These are phyloP conservation scores for Teratosphaeria nubilosa DNA, from an alignment of 2,329 filamentous ascomycete species.

Conservation along the genomic window DNA sequence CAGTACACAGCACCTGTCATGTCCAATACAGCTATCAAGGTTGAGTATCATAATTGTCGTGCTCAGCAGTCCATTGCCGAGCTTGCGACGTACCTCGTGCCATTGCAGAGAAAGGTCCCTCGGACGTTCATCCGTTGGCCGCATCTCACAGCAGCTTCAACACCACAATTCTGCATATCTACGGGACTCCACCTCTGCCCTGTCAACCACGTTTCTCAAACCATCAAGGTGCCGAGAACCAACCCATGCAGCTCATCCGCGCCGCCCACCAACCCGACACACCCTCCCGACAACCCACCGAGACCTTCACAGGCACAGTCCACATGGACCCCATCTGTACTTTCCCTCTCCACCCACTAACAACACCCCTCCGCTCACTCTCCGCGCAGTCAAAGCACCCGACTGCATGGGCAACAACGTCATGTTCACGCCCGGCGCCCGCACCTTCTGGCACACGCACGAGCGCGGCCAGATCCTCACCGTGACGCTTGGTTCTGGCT, in stretches of 20 bases:
- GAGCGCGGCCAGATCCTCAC: conserved; percentile 35
- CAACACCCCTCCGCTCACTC: background rate
- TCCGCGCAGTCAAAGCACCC: conserved; percentile 13
- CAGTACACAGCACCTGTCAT: no score
- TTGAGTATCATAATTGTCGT: background rate
- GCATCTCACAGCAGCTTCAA: background rate
- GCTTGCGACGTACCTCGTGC: background rate
- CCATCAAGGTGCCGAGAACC: background rate
- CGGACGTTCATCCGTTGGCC: background rate
- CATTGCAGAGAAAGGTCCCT: background rate
- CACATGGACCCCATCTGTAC: conserved; percentile 21
- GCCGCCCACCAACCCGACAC: conserved; percentile 18
- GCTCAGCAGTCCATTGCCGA: background rate
- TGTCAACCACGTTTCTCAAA: background rate
- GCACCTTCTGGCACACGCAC: conserved; percentile 38
- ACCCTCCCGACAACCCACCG: conserved; percentile 17
- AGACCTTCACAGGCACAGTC: conserved; percentile 20
- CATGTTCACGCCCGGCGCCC: conserved; percentile 34
- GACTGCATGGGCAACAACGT: conserved; percentile 28
- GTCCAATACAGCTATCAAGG: no score
- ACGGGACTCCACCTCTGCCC: background rate
- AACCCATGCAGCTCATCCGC: conserved; percentile 19
- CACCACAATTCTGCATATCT: background rate
- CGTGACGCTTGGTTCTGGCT: conserved; percentile 31
- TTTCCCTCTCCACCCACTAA: background rate